Percentiles rank a stretch among this genome's conserved stretches.
These are phyloP conservation scores for Ulmus americana DNA, from an alignment of 331 rosid species.

Conservation along the genomic window DNA sequence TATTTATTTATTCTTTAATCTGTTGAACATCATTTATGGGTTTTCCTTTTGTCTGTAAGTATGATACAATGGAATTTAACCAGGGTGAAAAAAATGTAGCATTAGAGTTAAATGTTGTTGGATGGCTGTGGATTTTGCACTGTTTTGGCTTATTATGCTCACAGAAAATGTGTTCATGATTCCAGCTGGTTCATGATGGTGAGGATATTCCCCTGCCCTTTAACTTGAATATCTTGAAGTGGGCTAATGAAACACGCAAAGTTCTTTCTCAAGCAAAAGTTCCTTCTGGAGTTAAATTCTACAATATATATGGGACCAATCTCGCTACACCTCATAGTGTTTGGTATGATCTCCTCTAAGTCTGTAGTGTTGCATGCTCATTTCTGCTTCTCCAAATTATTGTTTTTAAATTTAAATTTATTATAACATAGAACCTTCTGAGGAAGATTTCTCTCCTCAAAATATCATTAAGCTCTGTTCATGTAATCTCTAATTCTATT, in stretches of 20 bases:
- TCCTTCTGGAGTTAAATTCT: slow-evolving; percentile 77
- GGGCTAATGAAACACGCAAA: slow-evolving; percentile 74
- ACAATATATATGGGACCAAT: slow-evolving; percentile 74
- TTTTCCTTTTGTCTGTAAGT: too few relatives aligned
- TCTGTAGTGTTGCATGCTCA: slow-evolving; percentile 7
- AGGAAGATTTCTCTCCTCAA: background rate
- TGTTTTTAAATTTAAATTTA: slow-evolving; percentile 16
- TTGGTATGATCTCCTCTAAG: slow-evolving; percentile 48
- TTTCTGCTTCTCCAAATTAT: background rate
- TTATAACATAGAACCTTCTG: slow-evolving; percentile 4
- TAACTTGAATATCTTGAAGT: slow-evolving; percentile 66
- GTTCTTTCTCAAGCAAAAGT: slow-evolving; percentile 66
- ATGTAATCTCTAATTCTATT: slow-evolving; percentile 15
- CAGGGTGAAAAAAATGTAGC: too few relatives aligned
- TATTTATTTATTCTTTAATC: too few relatives aligned
- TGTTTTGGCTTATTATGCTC: slow-evolving; percentile 11
- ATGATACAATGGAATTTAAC: too few relatives aligned
- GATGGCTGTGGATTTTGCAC: slow-evolving; percentile 8
- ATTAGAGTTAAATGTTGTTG: background rate
- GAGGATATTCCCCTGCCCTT: slow-evolving; percentile 57
- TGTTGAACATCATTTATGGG: too few relatives aligned
- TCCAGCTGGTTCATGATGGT: slow-evolving; percentile 62
- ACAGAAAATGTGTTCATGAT: slow-evolving; percentile 14
- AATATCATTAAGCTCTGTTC: slow-evolving; percentile 15
- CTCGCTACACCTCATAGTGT: slow-evolving; percentile 67